Conservation (phyloP, 225 moss, liverwort and hornwort species). For the Asterella californica region DNA sequence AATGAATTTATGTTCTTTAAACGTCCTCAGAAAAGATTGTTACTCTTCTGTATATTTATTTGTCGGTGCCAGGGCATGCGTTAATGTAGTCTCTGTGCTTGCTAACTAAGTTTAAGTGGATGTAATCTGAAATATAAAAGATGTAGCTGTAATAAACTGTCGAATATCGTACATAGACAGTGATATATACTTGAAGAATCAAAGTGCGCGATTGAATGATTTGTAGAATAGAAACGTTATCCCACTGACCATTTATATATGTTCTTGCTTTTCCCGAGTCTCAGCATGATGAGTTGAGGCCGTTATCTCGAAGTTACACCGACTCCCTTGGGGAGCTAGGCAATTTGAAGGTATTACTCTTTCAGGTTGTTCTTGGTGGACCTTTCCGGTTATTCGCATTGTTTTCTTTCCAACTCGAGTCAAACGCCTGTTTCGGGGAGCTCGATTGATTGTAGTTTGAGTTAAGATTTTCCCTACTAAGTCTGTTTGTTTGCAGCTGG, state of each 20-base stretch:
- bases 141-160: background rate
- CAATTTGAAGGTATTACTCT: slow-evolving; percentile 29
- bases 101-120: background rate
- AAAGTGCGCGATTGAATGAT: background rate
- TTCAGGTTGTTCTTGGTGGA: background rate
- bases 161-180: background rate
- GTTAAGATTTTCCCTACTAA: background rate
- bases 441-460: background rate
- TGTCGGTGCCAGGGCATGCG: background rate
- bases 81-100: background rate
- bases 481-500: slow-evolving; percentile 24
- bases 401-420: background rate
- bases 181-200: background rate
- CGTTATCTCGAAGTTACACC: slow-evolving; percentile 34
- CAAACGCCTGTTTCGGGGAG: background rate
- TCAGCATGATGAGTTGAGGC: slow-evolving; percentile 46
- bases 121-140: background rate
- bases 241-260: background rate
- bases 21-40: background rate
- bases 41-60: background rate
- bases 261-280: background rate
- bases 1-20: background rate
- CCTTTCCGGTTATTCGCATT: background rate
- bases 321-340: slow-evolving; percentile 52
- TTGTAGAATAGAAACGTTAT: background rate